A percentile compares a stretch with the other conserved stretches of the same genome.
These are phyloP conservation scores for Apiotrichum mycotoxinovorans DNA, from an alignment of 1,284 basidiomycete genomes.

Conservation along the genomic window DNA sequence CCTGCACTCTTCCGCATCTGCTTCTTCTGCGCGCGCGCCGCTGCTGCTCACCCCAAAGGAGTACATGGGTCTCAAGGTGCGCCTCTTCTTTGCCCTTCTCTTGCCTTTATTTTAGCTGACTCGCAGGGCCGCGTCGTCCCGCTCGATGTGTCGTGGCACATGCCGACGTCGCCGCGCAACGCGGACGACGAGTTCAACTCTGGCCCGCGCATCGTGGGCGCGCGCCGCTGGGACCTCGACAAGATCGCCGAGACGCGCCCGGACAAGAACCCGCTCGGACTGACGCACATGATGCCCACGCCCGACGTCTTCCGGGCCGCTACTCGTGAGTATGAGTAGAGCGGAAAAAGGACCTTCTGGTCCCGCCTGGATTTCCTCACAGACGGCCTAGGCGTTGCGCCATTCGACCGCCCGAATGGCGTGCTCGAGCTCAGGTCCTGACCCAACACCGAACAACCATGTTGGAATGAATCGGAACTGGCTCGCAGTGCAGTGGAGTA, in stretches of 20 bases:
- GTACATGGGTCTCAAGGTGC: slow-evolving; percentile 25
- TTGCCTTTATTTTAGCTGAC: neutral
- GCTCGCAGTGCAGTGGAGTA: too few relatives aligned
- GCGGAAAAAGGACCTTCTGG: too few relatives aligned
- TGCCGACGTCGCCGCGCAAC: slow-evolving; percentile 48
- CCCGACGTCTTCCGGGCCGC: slow-evolving; percentile 69
- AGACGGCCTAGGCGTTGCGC: neutral
- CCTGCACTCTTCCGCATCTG: neutral
- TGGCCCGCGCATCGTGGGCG: slow-evolving; percentile 63
- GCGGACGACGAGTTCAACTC: slow-evolving; percentile 41
- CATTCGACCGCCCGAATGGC: neutral
- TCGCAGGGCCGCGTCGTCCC: slow-evolving; percentile 21
- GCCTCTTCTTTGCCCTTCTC: neutral
- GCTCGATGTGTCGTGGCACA: slow-evolving; percentile 50
- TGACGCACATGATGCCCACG: slow-evolving; percentile 92
- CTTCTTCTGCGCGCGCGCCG: slow-evolving; percentile 20
- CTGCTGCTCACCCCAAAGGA: slow-evolving; percentile 39
- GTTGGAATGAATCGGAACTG: too few relatives aligned
- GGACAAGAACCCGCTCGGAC: slow-evolving; percentile 61
- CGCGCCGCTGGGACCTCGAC: slow-evolving; percentile 80
- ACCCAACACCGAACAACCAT: too few relatives aligned
- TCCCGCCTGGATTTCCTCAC: too few relatives aligned
- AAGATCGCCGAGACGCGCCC: slow-evolving; percentile 52
- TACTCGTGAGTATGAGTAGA: slow-evolving; percentile 59
- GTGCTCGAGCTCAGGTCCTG: too few relatives aligned